These are phyloP conservation scores for Diaporthe ilicicola DNA, from an alignment of 2,329 filamentous ascomycete species.

Conservation along the genomic window DNA sequence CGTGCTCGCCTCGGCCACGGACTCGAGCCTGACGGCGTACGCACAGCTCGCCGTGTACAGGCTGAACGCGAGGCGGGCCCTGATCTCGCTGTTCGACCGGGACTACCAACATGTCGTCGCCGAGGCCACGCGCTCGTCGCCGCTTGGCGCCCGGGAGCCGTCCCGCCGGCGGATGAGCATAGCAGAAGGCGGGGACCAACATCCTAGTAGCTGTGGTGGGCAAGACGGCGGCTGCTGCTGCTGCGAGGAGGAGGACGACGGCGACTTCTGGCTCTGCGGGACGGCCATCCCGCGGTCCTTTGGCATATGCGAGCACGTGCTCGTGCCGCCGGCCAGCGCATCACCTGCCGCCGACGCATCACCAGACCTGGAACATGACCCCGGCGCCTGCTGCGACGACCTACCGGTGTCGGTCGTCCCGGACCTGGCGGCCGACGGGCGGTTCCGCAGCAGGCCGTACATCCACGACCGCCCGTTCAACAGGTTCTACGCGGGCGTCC, in stretches of 20 bases:
- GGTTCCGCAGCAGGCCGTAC: constrained; percentile 41
- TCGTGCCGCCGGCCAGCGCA: constrained; percentile 26
- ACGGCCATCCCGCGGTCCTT: constrained; percentile 42
- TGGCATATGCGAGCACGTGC: constrained; percentile 44
- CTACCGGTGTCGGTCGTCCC: constrained; percentile 46
- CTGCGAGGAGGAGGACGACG: constrained; percentile 8
- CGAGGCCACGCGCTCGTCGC: constrained; percentile 55
- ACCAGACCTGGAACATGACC: neutral
- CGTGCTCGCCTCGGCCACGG: constrained; percentile 38
- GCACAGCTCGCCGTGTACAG: constrained; percentile 57
- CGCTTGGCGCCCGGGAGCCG: constrained; percentile 40
- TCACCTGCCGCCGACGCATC: neutral
- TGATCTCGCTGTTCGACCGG: constrained; percentile 61
- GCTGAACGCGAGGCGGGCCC: constrained; percentile 50
- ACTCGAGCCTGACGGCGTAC: constrained; percentile 55
- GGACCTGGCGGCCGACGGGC: constrained; percentile 44
- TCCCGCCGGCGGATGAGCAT: constrained; percentile 22
- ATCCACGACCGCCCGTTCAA: constrained; percentile 37
- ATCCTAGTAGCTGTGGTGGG: neutral
- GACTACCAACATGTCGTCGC: constrained; percentile 58
- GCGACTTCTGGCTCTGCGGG: constrained; percentile 40
- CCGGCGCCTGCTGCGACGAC: neutral
- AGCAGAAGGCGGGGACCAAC: neutral
- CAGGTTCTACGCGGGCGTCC: constrained; percentile 52
- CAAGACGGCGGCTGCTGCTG: constrained; percentile 1